These are phyloP conservation scores for Phenoliferia sp. DNA, from an alignment of 1,284 basidiomycete species.

Conservation along the genomic window DNA sequence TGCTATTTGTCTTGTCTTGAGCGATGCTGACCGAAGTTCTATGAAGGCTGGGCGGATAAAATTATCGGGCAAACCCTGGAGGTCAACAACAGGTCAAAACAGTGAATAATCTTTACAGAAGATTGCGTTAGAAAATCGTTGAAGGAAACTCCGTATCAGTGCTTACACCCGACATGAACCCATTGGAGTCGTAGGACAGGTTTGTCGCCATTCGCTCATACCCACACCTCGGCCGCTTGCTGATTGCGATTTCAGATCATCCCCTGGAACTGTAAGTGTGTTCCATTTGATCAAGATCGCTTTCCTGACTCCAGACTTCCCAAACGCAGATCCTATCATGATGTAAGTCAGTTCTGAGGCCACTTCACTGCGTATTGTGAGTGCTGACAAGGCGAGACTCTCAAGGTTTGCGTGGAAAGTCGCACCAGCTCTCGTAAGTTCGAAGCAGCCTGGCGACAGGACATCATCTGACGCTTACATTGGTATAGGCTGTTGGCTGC, in stretches of 20 bases:
- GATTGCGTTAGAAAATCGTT: too few species aligned
- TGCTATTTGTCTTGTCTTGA: background rate
- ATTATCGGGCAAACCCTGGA: slow-evolving; percentile 26
- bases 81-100: slow-evolving; percentile 21
- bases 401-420: slow-evolving; percentile 35
- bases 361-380: too few species aligned
- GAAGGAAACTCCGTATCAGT: slow-evolving; percentile 33
- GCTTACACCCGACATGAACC: slow-evolving; percentile 40
- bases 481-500: slow-evolving; percentile 33
- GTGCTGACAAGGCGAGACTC: too few species aligned
- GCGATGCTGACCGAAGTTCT: background rate
- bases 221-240: too few species aligned
- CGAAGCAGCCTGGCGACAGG: background rate
- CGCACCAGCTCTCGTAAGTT: slow-evolving; percentile 35
- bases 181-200: slow-evolving; percentile 41
- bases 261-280: slow-evolving; percentile 36
- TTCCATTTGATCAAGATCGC: background rate
- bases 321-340: slow-evolving; percentile 8
- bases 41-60: slow-evolving; percentile 22
- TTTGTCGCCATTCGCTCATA: too few species aligned
- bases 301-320: background rate
- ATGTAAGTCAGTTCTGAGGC: too few species aligned
- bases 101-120: background rate
- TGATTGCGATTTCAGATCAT: too few species aligned
- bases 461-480: background rate